Percentiles rank a stretch among this genome's conserved stretches.
These are phyloP conservation scores for Phytopythium ostracodes DNA, from an alignment of 352 stramenopile species.

Conservation along the genomic window DNA sequence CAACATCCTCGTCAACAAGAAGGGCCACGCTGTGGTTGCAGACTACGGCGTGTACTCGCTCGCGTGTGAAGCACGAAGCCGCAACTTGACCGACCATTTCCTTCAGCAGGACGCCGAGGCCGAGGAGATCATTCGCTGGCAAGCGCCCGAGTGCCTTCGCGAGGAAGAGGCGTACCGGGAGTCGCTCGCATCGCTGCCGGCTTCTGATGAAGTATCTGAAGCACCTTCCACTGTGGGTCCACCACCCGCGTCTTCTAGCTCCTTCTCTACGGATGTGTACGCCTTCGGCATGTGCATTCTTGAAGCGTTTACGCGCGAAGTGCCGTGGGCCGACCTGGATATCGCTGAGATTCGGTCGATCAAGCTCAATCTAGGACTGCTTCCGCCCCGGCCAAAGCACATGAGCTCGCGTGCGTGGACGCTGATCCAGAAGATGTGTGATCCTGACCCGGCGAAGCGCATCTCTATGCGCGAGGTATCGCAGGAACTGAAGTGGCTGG, in stretches of 20 bases:
- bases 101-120: constrained; percentile 31
- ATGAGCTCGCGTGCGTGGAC: constrained; percentile 43
- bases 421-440: constrained; percentile 65
- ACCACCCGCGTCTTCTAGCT: constrained; percentile 19
- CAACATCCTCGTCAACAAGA: constrained; percentile 72
- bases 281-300: constrained; percentile 81
- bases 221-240: constrained; percentile 3
- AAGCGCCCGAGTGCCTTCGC: constrained; percentile 56
- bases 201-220: constrained; percentile 9
- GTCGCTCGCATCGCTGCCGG: constrained; percentile 21
- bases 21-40: constrained; percentile 50
- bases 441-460: constrained; percentile 34
- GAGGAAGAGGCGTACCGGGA: constrained; percentile 27
- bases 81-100: constrained; percentile 28
- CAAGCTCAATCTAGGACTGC: constrained; percentile 43
- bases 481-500: constrained; percentile 39
- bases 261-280: constrained; percentile 59
- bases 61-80: constrained; percentile 29
- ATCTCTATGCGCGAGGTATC: constrained; percentile 47
- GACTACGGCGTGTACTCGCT: constrained; percentile 51
- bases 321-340: constrained; percentile 49
- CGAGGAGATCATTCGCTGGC: constrained; percentile 57
- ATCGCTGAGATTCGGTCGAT: constrained; percentile 41
- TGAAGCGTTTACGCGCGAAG: constrained; percentile 45
- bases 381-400: constrained; percentile 44